A percentile compares a stretch with the other conserved stretches of the same genome.
phyloP scores from a whole-genome alignment of 768 basidiomycete species.

The Tricholomella constricta region DNA sequence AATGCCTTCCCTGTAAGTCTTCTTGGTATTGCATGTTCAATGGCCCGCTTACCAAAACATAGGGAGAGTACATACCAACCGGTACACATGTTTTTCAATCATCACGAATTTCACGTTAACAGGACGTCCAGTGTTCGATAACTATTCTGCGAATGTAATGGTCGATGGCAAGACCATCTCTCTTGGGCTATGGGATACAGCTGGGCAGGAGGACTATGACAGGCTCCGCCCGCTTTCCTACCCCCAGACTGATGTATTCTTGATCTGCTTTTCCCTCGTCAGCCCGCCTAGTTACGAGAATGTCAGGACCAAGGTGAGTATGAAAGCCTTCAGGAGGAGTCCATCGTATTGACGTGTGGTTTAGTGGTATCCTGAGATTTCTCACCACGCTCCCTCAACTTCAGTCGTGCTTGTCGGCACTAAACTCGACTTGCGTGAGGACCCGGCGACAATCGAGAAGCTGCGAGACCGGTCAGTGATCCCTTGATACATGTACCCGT shows the following conservation, averaged over 20 bases:
- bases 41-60: slow-evolving; percentile 18
- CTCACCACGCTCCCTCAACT: slow-evolving; percentile 94
- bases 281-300: slow-evolving; percentile 99
- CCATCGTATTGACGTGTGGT: slow-evolving; percentile 13
- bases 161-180: slow-evolving; percentile 99
- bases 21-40: slow-evolving; percentile 8
- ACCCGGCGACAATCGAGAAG: slow-evolving; percentile 89
- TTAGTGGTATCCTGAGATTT: slow-evolving; percentile 96
- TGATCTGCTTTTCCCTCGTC: slow-evolving; percentile 98
- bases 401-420: slow-evolving; percentile 95
- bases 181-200: slow-evolving; percentile 99
- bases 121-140: slow-evolving; percentile 81
- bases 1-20: slow-evolving; percentile 89
- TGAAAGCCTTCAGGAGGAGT: not conserved
- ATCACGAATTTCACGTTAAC: slow-evolving; percentile 9
- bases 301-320: slow-evolving; percentile 89
- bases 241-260: slow-evolving; percentile 98
- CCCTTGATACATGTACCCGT: not conserved
- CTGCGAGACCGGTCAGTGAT: slow-evolving; percentile 77
- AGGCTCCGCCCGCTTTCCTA: slow-evolving; percentile 97
- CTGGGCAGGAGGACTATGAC: slow-evolving; percentile 99
- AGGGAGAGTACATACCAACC: slow-evolving; percentile 98
- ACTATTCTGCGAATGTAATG: slow-evolving; percentile 98
- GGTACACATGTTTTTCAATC: slow-evolving; percentile 43
- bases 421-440: slow-evolving; percentile 96